phyloP scores from a whole-genome alignment of 1,284 basidiomycete species.

The Microbotryomycetes sp. region DNA sequence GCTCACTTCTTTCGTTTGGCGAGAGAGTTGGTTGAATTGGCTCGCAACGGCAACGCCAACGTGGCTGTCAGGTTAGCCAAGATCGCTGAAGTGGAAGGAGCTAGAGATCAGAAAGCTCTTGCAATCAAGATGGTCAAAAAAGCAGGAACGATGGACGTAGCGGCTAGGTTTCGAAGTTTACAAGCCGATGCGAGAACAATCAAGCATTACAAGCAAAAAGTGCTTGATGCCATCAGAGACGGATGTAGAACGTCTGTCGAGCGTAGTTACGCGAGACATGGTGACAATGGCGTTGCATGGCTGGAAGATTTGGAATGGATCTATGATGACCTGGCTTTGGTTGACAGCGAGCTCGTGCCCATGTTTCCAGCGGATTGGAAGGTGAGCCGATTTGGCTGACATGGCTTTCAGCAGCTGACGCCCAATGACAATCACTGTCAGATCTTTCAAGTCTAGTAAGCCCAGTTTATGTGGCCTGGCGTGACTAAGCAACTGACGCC shows the following conservation, averaged over 20 bases:
- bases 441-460: neutral
- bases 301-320: conserved; percentile 79
- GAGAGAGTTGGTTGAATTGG: conserved; percentile 68
- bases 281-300: conserved; percentile 51
- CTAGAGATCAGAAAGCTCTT: conserved; percentile 90
- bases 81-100: conserved; percentile 87
- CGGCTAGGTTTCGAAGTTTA: conserved; percentile 82
- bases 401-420: too few species aligned
- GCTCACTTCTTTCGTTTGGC: conserved; percentile 75
- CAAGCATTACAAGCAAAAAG: conserved; percentile 92
- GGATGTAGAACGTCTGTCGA: conserved; percentile 27
- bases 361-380: conserved; percentile 76
- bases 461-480: neutral
- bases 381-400: conserved; percentile 15
- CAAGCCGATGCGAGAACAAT: conserved; percentile 87
- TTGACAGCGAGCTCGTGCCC: conserved; percentile 77
- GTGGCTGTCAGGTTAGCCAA: conserved; percentile 89
- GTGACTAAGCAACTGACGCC: neutral
- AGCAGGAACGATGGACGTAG: conserved; percentile 76
- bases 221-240: conserved; percentile 71
- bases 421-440: too few species aligned
- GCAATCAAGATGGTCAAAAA: conserved; percentile 92
- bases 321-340: conserved; percentile 86
- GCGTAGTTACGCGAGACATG: conserved; percentile 12
- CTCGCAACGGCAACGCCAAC: conserved; percentile 67